Evolutionary conservation across 2,329 filamentous ascomycete species (phyloP).

Genomic region (Ophiostoma quercus): DNA sequence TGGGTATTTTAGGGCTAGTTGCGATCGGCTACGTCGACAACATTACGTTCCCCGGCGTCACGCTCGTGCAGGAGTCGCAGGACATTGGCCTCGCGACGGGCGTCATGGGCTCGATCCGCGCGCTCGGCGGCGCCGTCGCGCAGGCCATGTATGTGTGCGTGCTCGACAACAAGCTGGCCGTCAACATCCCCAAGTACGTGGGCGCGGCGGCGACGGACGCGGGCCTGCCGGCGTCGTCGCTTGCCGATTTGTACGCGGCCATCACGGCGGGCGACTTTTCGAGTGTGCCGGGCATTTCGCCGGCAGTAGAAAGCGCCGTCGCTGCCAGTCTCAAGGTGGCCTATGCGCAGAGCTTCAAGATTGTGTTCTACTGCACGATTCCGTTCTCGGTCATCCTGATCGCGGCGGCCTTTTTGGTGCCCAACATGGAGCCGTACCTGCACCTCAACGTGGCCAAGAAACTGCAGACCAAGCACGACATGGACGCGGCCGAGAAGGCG

Average conservation of each 20-base stretch:
- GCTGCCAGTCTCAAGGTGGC: constrained; percentile 36
- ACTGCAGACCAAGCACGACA: constrained; percentile 32
- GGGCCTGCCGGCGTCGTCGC: not conserved
- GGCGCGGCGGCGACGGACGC: not conserved
- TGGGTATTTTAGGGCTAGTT: constrained; percentile 33
- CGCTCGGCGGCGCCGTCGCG: constrained; percentile 38
- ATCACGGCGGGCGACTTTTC: not conserved
- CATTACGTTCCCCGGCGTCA: constrained; percentile 41
- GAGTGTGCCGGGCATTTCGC: constrained; percentile 16
- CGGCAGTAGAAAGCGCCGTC: constrained; percentile 35
- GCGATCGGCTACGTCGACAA: constrained; percentile 38
- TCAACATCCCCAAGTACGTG: constrained; percentile 36
- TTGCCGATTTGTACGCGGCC: not conserved
- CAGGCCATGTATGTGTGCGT: constrained; percentile 38
- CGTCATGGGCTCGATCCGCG: constrained; percentile 43
- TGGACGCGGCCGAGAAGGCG: constrained; percentile 10
- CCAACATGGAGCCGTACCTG: constrained; percentile 41
- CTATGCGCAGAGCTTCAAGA: constrained; percentile 41
- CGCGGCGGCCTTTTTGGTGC: constrained; percentile 36
- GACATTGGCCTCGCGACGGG: constrained; percentile 36
- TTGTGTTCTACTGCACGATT: constrained; percentile 41
- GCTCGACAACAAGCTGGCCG: constrained; percentile 35
- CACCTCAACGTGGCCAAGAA: constrained; percentile 42
- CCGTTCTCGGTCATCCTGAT: constrained; percentile 40
- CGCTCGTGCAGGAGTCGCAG: constrained; percentile 40